These are phyloP conservation scores for Coccomyxa sp. DNA, from an alignment of 139 green algal genomes.

Conservation along the genomic window DNA sequence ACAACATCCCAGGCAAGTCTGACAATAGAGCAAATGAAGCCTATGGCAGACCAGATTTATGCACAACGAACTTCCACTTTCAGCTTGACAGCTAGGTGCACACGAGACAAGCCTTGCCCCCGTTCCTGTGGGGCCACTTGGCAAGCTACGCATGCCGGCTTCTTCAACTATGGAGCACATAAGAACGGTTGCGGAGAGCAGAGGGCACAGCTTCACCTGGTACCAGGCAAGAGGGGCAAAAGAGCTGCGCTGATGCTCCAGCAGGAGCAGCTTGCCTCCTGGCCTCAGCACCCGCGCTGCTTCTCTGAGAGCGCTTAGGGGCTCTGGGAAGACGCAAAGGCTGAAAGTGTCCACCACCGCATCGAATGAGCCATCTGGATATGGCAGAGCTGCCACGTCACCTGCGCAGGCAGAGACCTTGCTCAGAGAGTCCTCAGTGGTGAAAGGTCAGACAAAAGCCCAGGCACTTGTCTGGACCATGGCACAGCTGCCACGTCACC, in stretches of 20 bases:
- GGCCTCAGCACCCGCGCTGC: slow-evolving; percentile 53
- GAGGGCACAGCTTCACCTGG: slow-evolving; percentile 29
- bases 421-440: neutral
- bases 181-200: neutral
- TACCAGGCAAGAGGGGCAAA: slow-evolving; percentile 50
- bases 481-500: neutral
- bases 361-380: slow-evolving; percentile 46
- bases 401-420: slow-evolving; percentile 15
- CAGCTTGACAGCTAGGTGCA: too few relatives aligned
- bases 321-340: slow-evolving; percentile 61
- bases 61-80: too few relatives aligned
- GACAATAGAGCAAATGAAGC: too few relatives aligned
- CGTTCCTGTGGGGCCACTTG: too few relatives aligned
- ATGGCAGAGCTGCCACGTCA: slow-evolving; percentile 47
- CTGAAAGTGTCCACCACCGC: slow-evolving; percentile 65
- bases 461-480: neutral
- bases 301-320: slow-evolving; percentile 41
- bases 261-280: slow-evolving; percentile 44
- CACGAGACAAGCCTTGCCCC: neutral
- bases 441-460: neutral
- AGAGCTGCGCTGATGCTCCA: slow-evolving; percentile 55
- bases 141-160: too few relatives aligned
- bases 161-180: neutral
- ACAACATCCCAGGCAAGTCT: too few relatives aligned
- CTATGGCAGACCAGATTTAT: too few relatives aligned